Evolutionary conservation across 768 basidiomycete genomes (phyloP).

Genomic region (Clitopilus passeckerianus): DNA sequence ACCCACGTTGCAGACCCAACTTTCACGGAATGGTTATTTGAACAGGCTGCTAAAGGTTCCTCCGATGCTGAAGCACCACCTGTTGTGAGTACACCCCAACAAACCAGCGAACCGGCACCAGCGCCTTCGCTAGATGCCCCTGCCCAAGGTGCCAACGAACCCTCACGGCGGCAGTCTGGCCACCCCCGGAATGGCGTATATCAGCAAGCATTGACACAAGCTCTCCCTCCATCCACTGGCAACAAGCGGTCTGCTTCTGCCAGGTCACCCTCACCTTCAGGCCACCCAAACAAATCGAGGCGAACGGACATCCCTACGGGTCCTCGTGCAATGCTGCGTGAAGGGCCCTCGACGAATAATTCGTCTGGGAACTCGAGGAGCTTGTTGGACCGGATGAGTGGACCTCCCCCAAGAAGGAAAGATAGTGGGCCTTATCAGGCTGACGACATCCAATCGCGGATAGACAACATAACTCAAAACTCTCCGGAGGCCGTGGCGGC

Average conservation of each 20-base stretch:
- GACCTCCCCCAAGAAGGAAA: constrained; percentile 33
- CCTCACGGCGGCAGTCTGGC: constrained; percentile 35
- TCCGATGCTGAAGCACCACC: constrained; percentile 42
- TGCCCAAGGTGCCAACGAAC: constrained; percentile 28
- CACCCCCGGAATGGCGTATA: constrained; percentile 57
- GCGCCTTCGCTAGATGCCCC: constrained; percentile 20
- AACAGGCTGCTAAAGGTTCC: constrained; percentile 69
- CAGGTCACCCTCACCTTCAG: constrained; percentile 58
- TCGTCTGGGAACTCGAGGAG: constrained; percentile 44
- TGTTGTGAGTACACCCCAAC: constrained; percentile 28
- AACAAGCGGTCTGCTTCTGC: constrained; percentile 66
- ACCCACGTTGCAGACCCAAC: constrained; percentile 48
- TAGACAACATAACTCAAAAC: constrained; percentile 68
- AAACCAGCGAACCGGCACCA: constrained; percentile 19
- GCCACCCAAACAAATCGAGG: constrained; percentile 63
- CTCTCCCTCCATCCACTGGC: constrained; percentile 44
- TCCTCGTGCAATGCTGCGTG: constrained; percentile 75
- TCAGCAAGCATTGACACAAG: constrained; percentile 71
- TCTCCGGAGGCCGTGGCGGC: constrained; percentile 47
- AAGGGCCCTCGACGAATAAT: constrained; percentile 20
- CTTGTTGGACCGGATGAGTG: constrained; percentile 80
- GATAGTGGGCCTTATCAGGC: constrained; percentile 29
- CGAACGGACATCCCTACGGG: constrained; percentile 79
- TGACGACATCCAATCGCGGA: constrained; percentile 76
- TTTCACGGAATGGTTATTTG: constrained; percentile 89